Evolutionary conservation across 2,329 filamentous ascomycete genomes (phyloP), one percentile per base, ranked within the genome.

Genomic region (Diaporthe velutina): DNA sequence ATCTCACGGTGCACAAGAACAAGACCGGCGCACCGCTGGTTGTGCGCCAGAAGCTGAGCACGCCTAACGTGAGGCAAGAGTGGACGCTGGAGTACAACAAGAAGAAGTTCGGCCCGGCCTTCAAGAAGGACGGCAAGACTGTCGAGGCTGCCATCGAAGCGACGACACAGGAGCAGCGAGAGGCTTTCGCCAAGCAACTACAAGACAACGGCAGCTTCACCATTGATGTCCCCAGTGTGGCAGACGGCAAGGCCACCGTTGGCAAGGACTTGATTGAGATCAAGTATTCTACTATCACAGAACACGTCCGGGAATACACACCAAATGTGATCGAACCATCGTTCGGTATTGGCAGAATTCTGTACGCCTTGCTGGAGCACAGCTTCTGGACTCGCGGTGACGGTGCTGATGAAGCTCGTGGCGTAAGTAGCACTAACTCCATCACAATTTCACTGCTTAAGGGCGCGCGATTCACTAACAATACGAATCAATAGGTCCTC

Each of bases 291-390:
- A 98, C 93, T 79, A 90, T 95, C 77, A 90, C 92, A 5, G 95
- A 98, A 84, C 93, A 98, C 82, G 91, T 93, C 74, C 91, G 97
- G 80, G 96, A 98, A 83, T 99, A 95, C 86, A 97, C 93, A 0
- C 96, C 96, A 75, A 98, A 98, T 82, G 95, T 98, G 64, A 97
- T 98, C 79, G 97, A 99, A 87, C 97, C 96, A 2, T 98, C 96
- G 0, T 99, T 98, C 80, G 96, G 96, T 88, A 98, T 98, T 81
- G 97, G 96, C 75, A 92, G 96, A 80, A 98, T 98, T 77, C 88
- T 98, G 74, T 98, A 98, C 88, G 93, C 94, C 76, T 87, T 99
- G 80, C 94, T 98, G 82, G 97, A 99, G 87, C 97, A 99, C 86
- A 92, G 91, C 83, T 99, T 96, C 90, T 99, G 97, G 96, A 95